Evolutionary conservation across 805 yeast genomes (phyloP), one percentile per base, ranked within the genome.

Genomic region (Candida ovalis): DNA sequence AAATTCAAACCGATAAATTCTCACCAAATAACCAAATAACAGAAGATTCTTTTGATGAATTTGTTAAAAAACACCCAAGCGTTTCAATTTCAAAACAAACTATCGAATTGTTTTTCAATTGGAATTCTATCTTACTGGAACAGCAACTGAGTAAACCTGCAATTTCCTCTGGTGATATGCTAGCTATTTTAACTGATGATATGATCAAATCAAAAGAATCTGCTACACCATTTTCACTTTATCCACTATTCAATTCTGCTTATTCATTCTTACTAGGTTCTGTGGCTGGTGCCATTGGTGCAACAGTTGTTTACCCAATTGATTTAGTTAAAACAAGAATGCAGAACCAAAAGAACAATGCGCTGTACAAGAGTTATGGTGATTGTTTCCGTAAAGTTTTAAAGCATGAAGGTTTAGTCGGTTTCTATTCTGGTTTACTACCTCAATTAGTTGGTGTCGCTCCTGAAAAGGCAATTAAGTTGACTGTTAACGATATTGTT

Each of bases 401-500:
- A 21, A 69, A 73, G 39, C 75, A 77, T 52, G 98, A 92, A 70
- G 97, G 97, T 44, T 61, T 86, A 43, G 72, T 75, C 58, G 98
- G 98, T 8, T 76, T 92, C 49, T 92, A 92, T 68, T 85, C 96
- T 4, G 99, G 99, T 46, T 74, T 92, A 44, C 87, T 88, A 9
- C 97, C 98, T 17, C 98, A 94, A 69, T 74, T 92, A 60, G 81
- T 94, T 43, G 99, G 99, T 56, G 98, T 92, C 44, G 98, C 98
- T 0, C 99, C 99, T 2, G 99, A 92, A 67, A 92, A 92, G 73
- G 98, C 98, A 40, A 92, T 92, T 61, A 92, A 92, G 70, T 79
- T 92, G 56, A 91, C 98, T 0, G 96, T 92, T 36, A 92, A 92
- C 69, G 99, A 92, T 65, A 72, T 87, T 48, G 83, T 90, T 49